These are phyloP conservation scores for Blumeria graminis DNA, from an alignment of 2,329 filamentous ascomycete species.

Conservation along the genomic window DNA sequence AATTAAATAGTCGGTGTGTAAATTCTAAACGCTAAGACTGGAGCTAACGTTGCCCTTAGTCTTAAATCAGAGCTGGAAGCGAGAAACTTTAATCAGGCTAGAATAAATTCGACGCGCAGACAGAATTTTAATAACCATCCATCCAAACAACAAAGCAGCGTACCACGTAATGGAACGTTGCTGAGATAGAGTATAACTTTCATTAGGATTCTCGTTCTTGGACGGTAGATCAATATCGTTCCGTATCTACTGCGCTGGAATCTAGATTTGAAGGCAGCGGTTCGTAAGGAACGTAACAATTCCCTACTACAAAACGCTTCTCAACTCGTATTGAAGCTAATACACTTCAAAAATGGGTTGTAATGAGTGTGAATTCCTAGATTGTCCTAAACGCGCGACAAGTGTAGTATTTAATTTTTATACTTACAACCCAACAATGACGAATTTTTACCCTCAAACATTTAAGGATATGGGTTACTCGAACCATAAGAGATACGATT, in stretches of 20 bases:
- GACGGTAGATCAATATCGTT: slow-evolving; percentile 41
- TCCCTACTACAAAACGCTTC: not conserved
- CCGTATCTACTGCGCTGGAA: slow-evolving; percentile 80
- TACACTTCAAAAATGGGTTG: no score
- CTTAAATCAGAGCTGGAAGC: slow-evolving; percentile 2
- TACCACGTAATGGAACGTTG: no score
- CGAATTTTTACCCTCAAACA: no score
- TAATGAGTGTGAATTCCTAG: no score
- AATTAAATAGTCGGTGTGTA: slow-evolving; percentile 5
- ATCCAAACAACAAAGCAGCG: slow-evolving; percentile 1
- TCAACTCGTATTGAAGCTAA: no score
- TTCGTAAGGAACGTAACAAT: slow-evolving; percentile 61
- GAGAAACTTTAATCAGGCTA: not conserved
- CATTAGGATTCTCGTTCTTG: slow-evolving; percentile 29
- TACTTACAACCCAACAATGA: no score
- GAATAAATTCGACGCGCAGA: slow-evolving; percentile 13
- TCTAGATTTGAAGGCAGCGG: slow-evolving; percentile 49
- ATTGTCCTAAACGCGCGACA: no score
- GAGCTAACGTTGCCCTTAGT: slow-evolving; percentile 6
- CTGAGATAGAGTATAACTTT: slow-evolving; percentile 17
- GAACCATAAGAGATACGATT: no score
- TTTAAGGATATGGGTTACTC: no score
- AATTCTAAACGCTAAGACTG: slow-evolving; percentile 2
- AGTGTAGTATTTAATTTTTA: no score
- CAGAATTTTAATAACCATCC: slow-evolving; percentile 16